Conservation (phyloP, 2,329 filamentous ascomycete species). For the Hymenoscyphus salicellus region DNA sequence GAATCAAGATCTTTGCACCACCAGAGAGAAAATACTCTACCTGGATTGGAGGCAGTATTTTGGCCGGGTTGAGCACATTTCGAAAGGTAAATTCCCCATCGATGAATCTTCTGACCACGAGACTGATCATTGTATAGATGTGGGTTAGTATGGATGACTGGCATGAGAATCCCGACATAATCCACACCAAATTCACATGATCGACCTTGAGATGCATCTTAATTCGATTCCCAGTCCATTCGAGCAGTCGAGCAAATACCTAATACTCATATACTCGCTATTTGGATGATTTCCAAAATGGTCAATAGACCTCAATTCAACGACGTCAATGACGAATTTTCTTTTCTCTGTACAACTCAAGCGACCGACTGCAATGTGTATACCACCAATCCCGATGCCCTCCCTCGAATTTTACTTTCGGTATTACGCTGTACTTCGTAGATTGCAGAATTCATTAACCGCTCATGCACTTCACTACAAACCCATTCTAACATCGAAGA, state of each 20-base stretch:
- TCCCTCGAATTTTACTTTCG: background rate
- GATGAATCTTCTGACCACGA: background rate
- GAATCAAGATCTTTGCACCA: conserved; percentile 98
- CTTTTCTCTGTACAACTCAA: background rate
- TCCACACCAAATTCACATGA: conserved; percentile 93
- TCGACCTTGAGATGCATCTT: background rate
- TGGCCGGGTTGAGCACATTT: conserved; percentile 95
- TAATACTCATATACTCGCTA: background rate
- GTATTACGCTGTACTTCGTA: background rate
- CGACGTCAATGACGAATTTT: conserved; percentile 3
- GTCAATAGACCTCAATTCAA: background rate
- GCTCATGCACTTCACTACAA: background rate
- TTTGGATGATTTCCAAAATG: background rate
- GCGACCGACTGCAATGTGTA: background rate
- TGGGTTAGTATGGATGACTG: conserved; percentile 99
- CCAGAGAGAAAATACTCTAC: conserved; percentile 98
- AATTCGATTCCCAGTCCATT: background rate
- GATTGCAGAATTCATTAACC: background rate
- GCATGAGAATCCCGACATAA: conserved; percentile 99
- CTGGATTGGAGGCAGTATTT: conserved; percentile 97
- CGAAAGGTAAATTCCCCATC: conserved; percentile 68
- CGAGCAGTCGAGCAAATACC: background rate
- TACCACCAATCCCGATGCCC: background rate
- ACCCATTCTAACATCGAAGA: too few species aligned
- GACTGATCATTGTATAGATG: conserved; percentile 61